Evolutionary conservation across 805 yeast genomes (phyloP).

Genomic region (Candida tammaniensis): DNA sequence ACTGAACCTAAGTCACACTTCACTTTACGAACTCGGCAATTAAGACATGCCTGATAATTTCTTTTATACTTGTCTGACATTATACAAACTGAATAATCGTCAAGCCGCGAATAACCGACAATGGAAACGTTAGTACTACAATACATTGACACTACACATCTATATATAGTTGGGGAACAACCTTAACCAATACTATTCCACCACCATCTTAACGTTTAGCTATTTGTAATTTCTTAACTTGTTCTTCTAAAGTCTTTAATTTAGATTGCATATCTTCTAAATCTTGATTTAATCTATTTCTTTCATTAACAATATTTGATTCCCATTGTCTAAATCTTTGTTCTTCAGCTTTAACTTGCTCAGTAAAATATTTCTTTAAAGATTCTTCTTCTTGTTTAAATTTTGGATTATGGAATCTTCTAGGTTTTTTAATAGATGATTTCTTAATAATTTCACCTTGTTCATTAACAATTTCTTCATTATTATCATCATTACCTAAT

Average conservation of each 20-base stretch:
- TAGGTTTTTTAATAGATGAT: conserved; percentile 41
- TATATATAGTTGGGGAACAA: not conserved
- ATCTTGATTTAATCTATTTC: conserved; percentile 90
- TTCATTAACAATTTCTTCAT: conserved; percentile 29
- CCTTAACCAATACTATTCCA: conserved; percentile 11
- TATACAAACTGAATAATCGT: conserved; percentile 1
- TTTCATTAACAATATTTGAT: conserved; percentile 90
- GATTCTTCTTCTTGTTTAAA: conserved; percentile 96
- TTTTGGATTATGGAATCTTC: conserved; percentile 76
- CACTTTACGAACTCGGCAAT: conserved; percentile 80
- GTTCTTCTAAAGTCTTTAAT: conserved; percentile 71
- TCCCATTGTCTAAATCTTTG: conserved; percentile 99
- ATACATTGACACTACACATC: conserved; percentile 3
- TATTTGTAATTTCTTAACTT: conserved; percentile 57
- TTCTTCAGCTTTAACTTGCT: conserved; percentile 93
- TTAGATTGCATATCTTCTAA: conserved; percentile 83
- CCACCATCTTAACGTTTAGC: conserved; percentile 19
- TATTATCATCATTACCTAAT: conserved; percentile 43
- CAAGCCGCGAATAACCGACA: conserved; percentile 11
- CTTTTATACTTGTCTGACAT: conserved; percentile 45
- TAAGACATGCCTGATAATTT: conserved; percentile 79
- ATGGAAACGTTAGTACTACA: not conserved
- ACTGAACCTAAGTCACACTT: conserved; percentile 82
- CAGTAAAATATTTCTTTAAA: conserved; percentile 90
- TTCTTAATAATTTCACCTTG: conserved; percentile 31